Base-by-base conservation (phyloP, 2,329 filamentous ascomycete species). In the Alternaria viburni region DNA sequence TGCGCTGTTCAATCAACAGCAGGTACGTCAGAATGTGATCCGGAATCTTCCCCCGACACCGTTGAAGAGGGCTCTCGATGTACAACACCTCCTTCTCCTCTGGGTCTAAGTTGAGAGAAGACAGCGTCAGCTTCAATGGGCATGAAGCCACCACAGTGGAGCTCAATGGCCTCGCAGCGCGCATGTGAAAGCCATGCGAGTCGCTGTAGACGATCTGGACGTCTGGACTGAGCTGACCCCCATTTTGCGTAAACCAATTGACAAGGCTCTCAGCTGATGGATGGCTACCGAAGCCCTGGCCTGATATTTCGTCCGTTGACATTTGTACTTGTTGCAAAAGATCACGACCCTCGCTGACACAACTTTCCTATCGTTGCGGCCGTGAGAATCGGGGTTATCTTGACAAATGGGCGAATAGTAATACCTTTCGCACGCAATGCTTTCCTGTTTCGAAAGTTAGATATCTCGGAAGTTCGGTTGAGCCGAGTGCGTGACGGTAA, bases 1-100 rank as follows among this genome's bases (percentile, higher is more conserved):
- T 65, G 32, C 68, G 68, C 65, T 81, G 77, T 65, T 81, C 78
- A 44, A 78, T 69, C 57, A 81, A 71, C 7, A 81, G 66, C 19
- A 81, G 72, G 54, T 77, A 75, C 10, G 74, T 73, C 55, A 81
- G 61, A 54, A 80, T 72, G 59, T 77, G 70, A 52, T 77, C 68
- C 19, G 76, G 76, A 26, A 80, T 61, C 28, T 60, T 66, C 7
- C 68, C 74, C 46, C 71, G 63, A 66, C 69, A 76, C 50, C 65
- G 63, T 47, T 65, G 67, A 6, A 76, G 67, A 43, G 66, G 64
- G 55, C 73, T 79, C 30, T 70, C 62, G 19, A 76, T 57, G 54
- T 68, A 65, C 36, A 72, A 55, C 21, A 78, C 73, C 30, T 64
- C 58, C 59, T 69, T 66, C 58, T 75, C 71, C 4, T 55, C 52